A percentile compares a stretch with the other conserved stretches of the same genome.
These are phyloP conservation scores for Pestalotiopsis sp. DNA, from an alignment of 2,329 filamentous ascomycete species.

Conservation along the genomic window DNA sequence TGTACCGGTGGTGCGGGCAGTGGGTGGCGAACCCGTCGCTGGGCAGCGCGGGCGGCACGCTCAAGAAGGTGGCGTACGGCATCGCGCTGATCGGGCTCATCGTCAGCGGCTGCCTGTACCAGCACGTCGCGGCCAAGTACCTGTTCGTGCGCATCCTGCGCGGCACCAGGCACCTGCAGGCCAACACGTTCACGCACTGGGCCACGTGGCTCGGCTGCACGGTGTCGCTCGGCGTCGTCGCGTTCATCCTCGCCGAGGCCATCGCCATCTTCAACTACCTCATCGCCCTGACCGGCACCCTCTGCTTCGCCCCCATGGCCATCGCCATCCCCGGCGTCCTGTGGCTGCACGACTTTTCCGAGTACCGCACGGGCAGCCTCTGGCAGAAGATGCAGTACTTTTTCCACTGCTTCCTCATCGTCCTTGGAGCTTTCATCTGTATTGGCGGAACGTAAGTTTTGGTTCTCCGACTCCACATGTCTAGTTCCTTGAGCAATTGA, in stretches of 20 bases:
- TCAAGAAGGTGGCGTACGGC: constrained; percentile 66
- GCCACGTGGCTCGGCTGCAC: constrained; percentile 30
- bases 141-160: constrained; percentile 36
- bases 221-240: constrained; percentile 17
- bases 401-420: constrained; percentile 22
- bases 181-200: constrained; percentile 32
- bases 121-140: constrained; percentile 35
- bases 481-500: neutral
- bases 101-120: constrained; percentile 38
- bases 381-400: constrained; percentile 18
- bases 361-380: constrained; percentile 12
- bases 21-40: constrained; percentile 66
- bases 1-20: constrained; percentile 63
- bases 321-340: constrained; percentile 15
- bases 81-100: constrained; percentile 58
- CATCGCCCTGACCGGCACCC: constrained; percentile 15
- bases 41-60: constrained; percentile 58
- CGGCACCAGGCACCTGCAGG: constrained; percentile 31
- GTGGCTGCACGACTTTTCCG: constrained; percentile 16
- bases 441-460: constrained; percentile 22
- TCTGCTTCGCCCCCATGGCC: constrained; percentile 20
- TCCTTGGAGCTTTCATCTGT: constrained; percentile 20
- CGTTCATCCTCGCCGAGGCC: constrained; percentile 18
- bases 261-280: constrained; percentile 19
- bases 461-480: no score